A percentile compares a stretch with the other conserved stretches of the same genome.
Conservation (phyloP, 371 early-diverging fungal genomes). For the Haplosporangium sp. region DNA sequence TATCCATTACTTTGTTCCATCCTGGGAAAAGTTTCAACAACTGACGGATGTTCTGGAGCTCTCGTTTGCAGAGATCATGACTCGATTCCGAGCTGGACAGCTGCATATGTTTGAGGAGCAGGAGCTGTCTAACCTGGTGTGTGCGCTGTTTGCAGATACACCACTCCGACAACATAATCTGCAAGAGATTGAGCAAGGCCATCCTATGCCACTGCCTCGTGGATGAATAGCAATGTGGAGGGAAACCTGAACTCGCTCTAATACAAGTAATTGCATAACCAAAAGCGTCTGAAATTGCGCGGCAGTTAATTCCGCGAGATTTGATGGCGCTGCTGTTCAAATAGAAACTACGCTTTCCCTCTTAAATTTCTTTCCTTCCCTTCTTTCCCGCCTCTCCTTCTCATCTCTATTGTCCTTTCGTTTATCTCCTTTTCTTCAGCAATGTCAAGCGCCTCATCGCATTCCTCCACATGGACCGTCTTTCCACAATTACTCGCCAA, state of each 20-base stretch:
- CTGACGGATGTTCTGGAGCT: conserved; percentile 74
- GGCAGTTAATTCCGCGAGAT: too few relatives aligned
- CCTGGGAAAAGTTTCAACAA: conserved; percentile 70
- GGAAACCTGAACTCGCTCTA: too few relatives aligned
- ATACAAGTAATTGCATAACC: too few relatives aligned
- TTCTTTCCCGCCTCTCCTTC: background rate
- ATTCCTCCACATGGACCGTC: conserved; percentile 11
- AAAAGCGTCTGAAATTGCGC: background rate
- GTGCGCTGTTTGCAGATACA: conserved; percentile 80
- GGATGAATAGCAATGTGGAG: too few relatives aligned
- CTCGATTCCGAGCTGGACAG: conserved; percentile 63
- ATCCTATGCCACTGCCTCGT: conserved; percentile 27
- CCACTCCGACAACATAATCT: conserved; percentile 69
- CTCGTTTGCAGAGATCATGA: conserved; percentile 79
- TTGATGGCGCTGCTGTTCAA: too few relatives aligned
- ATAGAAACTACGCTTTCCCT: too few relatives aligned
- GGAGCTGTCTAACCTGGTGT: conserved; percentile 68
- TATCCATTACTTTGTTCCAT: conserved; percentile 54
- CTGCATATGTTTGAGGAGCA: conserved; percentile 66
- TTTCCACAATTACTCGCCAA: conserved; percentile 13
- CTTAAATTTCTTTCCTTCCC: too few relatives aligned
- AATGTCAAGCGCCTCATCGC: background rate
- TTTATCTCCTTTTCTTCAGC: background rate
- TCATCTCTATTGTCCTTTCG: background rate
- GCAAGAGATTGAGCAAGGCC: conserved; percentile 65